These are phyloP conservation scores for Penicillium sp. DNA, from an alignment of 2,329 filamentous ascomycete genomes.

Conservation along the genomic window DNA sequence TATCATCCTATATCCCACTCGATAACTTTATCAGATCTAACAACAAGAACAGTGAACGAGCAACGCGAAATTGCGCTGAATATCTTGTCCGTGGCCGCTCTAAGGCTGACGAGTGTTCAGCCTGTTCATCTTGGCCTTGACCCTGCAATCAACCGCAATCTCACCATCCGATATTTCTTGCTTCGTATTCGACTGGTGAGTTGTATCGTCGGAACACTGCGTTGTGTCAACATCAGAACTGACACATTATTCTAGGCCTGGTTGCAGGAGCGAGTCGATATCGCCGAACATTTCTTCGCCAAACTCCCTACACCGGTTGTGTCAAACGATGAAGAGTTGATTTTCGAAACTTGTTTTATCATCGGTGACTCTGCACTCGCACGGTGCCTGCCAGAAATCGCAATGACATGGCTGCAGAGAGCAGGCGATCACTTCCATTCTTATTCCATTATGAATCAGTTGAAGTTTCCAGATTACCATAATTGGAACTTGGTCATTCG, in stretches of 20 bases:
- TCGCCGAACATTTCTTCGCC: slow-evolving; percentile 74
- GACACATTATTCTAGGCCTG: slow-evolving; percentile 60
- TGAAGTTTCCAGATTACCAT: slow-evolving; percentile 53
- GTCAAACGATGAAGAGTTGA: slow-evolving; percentile 49
- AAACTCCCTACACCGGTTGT: slow-evolving; percentile 51
- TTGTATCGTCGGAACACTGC: not conserved
- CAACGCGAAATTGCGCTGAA: slow-evolving; percentile 60
- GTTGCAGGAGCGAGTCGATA: slow-evolving; percentile 69
- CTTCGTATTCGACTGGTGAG: slow-evolving; percentile 67
- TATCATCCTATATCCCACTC: slow-evolving; percentile 18
- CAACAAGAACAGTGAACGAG: slow-evolving; percentile 44
- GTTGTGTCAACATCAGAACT: not conserved
- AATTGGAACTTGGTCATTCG: slow-evolving; percentile 67
- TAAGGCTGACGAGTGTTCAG: slow-evolving; percentile 49
- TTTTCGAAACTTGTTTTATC: slow-evolving; percentile 68
- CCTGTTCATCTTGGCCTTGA: slow-evolving; percentile 12
- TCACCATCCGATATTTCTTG: slow-evolving; percentile 61
- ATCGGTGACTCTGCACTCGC: slow-evolving; percentile 64
- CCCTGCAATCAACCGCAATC: slow-evolving; percentile 9
- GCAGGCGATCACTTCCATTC: slow-evolving; percentile 60
- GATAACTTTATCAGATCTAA: slow-evolving; percentile 19
- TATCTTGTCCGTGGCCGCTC: slow-evolving; percentile 64
- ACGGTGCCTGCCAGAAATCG: slow-evolving; percentile 54
- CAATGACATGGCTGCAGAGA: slow-evolving; percentile 71
- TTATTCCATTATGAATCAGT: slow-evolving; percentile 52